A percentile compares a stretch with the other conserved stretches of the same genome.
Conservation (phyloP, 768 basidiomycete genomes). For the Cubamyces sp. region DNA sequence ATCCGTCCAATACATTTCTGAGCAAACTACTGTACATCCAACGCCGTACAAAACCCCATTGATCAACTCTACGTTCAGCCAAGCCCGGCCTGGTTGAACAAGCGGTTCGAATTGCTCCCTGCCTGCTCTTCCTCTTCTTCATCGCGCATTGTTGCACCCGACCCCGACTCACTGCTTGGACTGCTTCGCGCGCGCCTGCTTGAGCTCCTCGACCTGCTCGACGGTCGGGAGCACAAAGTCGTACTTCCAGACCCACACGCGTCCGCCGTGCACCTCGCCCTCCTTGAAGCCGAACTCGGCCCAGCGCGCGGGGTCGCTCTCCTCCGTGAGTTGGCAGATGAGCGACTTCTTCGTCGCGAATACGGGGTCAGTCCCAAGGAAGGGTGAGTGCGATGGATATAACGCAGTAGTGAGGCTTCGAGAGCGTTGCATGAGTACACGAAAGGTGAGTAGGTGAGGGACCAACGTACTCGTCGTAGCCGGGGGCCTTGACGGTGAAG, state of each 20-base stretch:
- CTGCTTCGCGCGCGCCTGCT: slow-evolving; percentile 18
- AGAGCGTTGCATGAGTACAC: neutral
- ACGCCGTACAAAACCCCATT: too few relatives aligned
- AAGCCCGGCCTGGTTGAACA: slow-evolving; percentile 10
- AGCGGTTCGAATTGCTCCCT: neutral
- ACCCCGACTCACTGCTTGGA: slow-evolving; percentile 15
- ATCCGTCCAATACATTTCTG: neutral
- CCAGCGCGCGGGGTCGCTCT: slow-evolving; percentile 35
- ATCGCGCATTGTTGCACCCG: too few relatives aligned
- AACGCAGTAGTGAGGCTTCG: slow-evolving; percentile 37
- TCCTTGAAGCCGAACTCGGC: slow-evolving; percentile 35
- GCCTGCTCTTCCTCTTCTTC: neutral
- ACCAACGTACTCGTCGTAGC: slow-evolving; percentile 37
- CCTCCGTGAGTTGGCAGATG: slow-evolving; percentile 35
- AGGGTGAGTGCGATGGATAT: slow-evolving; percentile 40
- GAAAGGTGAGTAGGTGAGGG: neutral
- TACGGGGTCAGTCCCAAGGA: slow-evolving; percentile 42
- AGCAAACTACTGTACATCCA: neutral
- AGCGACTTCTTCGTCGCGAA: slow-evolving; percentile 42
- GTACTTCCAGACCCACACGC: slow-evolving; percentile 40
- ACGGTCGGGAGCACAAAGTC: slow-evolving; percentile 37
- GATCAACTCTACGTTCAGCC: neutral
- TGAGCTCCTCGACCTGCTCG: slow-evolving; percentile 36
- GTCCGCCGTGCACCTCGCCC: slow-evolving; percentile 35
- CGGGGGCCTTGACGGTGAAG: slow-evolving; percentile 38